Percentiles rank a stretch among this genome's conserved stretches.
phyloP scores from a whole-genome alignment of 139 green algal species.

The Chlorella sp. region DNA sequence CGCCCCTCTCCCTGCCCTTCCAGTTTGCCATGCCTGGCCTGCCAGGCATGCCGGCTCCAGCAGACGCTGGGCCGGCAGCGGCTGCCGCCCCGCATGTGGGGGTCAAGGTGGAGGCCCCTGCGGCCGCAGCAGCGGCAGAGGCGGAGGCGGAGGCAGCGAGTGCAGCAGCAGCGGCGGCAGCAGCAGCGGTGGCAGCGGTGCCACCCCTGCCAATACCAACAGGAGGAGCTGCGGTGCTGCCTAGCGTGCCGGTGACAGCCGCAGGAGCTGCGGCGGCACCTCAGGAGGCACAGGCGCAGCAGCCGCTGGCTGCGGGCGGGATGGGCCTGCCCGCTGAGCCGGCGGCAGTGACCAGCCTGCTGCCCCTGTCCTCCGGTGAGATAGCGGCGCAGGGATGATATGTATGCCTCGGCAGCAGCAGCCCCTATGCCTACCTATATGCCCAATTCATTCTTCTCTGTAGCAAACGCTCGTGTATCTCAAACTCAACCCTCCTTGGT shows the following conservation, averaged over 20 bases:
- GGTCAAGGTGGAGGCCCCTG: background rate
- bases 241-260: background rate
- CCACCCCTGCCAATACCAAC: background rate
- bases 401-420: no score
- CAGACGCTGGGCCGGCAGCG: no score
- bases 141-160: background rate
- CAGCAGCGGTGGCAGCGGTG: background rate
- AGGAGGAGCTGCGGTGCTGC: background rate
- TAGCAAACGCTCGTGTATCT: no score
- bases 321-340: background rate
- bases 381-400: constrained; percentile 13
- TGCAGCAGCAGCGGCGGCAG: background rate
- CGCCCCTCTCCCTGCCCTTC: background rate
- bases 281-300: background rate
- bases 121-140: background rate
- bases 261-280: background rate
- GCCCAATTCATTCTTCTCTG: no score
- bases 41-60: no score
- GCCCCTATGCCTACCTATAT: no score
- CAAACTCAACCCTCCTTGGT: no score
- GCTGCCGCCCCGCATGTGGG: background rate
- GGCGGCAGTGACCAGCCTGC: background rate
- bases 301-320: background rate
- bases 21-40: no score
- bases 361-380: background rate